These are phyloP conservation scores for Phytopythium helicoides DNA, from an alignment of 352 stramenopile species.

Conservation along the genomic window DNA sequence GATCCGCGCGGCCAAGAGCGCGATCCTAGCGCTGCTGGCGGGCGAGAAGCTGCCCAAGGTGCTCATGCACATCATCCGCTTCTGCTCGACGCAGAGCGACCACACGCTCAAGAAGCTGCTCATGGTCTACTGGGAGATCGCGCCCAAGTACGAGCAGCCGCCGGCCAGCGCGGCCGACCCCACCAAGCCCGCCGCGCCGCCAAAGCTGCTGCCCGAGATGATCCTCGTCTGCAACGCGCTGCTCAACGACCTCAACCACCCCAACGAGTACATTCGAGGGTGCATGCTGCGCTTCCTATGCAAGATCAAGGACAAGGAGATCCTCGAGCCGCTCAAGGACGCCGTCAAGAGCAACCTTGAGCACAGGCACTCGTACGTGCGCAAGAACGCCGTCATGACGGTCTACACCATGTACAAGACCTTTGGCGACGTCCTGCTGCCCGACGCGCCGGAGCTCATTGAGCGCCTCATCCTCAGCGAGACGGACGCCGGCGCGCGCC, in stretches of 20 bases:
- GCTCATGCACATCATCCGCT: conserved; percentile 99
- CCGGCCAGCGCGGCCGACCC: conserved; percentile 22
- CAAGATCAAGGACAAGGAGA: conserved; percentile 99
- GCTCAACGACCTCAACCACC: conserved; percentile 99
- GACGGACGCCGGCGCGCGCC: conserved; percentile 91
- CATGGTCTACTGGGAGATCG: conserved; percentile 99
- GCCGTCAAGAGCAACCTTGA: conserved; percentile 97
- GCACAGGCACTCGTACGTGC: conserved; percentile 98
- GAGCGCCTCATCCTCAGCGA: conserved; percentile 94
- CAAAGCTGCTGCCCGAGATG: conserved; percentile 99
- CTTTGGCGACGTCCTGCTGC: conserved; percentile 93
- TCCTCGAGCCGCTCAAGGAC: conserved; percentile 86
- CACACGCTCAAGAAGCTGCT: conserved; percentile 99
- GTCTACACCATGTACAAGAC: conserved; percentile 98
- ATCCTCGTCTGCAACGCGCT: conserved; percentile 99
- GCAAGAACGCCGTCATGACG: conserved; percentile 98
- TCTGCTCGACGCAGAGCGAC: conserved; percentile 99
- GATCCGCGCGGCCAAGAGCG: conserved; percentile 96
- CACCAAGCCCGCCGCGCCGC: conserved; percentile 27
- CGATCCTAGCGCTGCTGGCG: conserved; percentile 98
- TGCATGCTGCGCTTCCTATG: conserved; percentile 99
- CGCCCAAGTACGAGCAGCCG: conserved; percentile 95
- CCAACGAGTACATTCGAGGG: conserved; percentile 99
- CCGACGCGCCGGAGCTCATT: conserved; percentile 98
- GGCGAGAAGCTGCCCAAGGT: conserved; percentile 98